Conservation (phyloP, 1,284 basidiomycete genomes). For the Heterobasidion irregulare region DNA sequence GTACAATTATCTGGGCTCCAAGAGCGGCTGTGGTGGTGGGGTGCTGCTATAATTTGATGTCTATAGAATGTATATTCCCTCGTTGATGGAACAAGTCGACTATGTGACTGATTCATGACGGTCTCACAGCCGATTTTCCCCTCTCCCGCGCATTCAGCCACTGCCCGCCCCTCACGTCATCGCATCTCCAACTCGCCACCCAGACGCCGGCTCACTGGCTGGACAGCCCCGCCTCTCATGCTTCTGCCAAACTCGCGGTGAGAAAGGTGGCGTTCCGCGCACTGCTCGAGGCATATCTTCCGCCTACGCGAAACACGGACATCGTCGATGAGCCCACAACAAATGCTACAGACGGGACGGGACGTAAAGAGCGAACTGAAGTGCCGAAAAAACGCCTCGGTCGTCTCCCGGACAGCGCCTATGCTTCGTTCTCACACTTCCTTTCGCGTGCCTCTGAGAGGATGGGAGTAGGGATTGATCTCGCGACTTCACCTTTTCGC, state of each 20-base stretch:
- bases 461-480: neutral
- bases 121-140: conserved; percentile 29
- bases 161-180: conserved; percentile 17
- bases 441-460: conserved; percentile 1
- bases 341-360: neutral
- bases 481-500: neutral
- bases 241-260: conserved; percentile 33
- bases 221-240: conserved; percentile 15
- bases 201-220: conserved; percentile 34
- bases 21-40: conserved; percentile 37
- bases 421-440: conserved; percentile 6
- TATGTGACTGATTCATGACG: conserved; percentile 3
- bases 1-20: conserved; percentile 24
- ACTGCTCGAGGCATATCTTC: conserved; percentile 22
- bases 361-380: neutral
- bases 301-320: neutral
- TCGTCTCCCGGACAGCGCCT: conserved; percentile 5
- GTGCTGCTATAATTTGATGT: conserved; percentile 45
- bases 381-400: neutral
- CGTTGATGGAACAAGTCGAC: conserved; percentile 4
- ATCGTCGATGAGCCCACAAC: neutral
- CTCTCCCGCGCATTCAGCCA: conserved; percentile 21
- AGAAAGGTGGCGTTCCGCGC: conserved; percentile 63
- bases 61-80: conserved; percentile 25
- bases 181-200: conserved; percentile 50